Evolutionary conservation across 768 basidiomycete species (phyloP), one percentile per base, ranked within the genome.

Genomic region (Auriscalpium orientale): DNA sequence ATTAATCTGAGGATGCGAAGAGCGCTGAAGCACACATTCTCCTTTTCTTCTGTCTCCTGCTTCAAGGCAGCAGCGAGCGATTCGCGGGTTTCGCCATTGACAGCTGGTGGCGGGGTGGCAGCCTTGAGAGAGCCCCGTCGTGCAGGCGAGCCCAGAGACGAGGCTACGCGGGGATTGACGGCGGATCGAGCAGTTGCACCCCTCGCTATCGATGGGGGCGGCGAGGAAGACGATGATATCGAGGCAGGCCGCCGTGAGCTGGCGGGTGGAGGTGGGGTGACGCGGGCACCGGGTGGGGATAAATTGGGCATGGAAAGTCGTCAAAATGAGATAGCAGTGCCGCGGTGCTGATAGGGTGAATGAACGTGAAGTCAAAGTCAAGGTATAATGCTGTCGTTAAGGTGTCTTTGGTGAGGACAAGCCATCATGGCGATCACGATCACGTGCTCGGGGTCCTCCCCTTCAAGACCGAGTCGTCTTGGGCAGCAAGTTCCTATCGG

Each of bases 11-110:
- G 51, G 38, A 46, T 22, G 51, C 59, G 48, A 11, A 22, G 50
- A 13, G 37, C 37, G 56, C 54, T 51, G 50, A 28, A 3, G 68
- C 79, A 56, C 65, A 85, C 90, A 75, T 86, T 81, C 68, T 92
- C 90, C 70, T 88, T 91, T 64, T 84, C 79, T 60, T 91, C 88
- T 13, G 85, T 87, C 68, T 91, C 90, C 50, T 82, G 78, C 68
- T 83, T 87, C 58, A 91, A 75, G 34, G 83, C 81, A 36, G 78
- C 79, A 11, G 79, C 72, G 36, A 89, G 74, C 28, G 76, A 69
- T 53, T 87, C 85, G 48, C 75, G 72, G 9, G 76, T 72, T 53
- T 86, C 84, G 53, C 72, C 73, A 62, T 73, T 71, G 15, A 18
- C 6, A 5, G 40, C 40, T 7, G 40, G 62, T 16, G 80, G 68